A percentile compares a stretch with the other conserved stretches of the same genome.
phyloP scores from a whole-genome alignment of 2,329 filamentous ascomycete genomes.

The Xylariaceae sp. region DNA sequence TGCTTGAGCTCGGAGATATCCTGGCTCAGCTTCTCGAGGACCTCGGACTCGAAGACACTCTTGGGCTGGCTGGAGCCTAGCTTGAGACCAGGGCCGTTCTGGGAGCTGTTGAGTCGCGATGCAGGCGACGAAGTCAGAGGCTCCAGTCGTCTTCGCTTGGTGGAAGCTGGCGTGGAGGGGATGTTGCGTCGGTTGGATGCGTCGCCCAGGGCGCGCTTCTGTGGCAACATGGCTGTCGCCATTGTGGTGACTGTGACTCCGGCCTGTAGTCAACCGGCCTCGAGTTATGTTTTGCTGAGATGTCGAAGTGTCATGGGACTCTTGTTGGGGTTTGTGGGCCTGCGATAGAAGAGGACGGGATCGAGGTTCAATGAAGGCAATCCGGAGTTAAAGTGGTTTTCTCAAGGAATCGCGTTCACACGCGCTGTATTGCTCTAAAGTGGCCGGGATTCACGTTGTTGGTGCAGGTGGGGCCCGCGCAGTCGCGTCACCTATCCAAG shows the following conservation, averaged over 20 bases:
- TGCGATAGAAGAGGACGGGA: no score
- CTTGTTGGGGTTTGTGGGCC: background rate
- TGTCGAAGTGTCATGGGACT: background rate
- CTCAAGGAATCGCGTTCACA: conserved; percentile 23
- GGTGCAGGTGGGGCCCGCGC: conserved; percentile 19
- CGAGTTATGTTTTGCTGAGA: background rate
- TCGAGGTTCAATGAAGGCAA: no score
- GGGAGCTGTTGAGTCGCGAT: conserved; percentile 60
- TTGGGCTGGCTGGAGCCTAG: conserved; percentile 75
- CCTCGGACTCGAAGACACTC: conserved; percentile 89
- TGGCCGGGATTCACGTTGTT: conserved; percentile 19
- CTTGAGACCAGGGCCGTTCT: conserved; percentile 60
- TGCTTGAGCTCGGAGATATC: conserved; percentile 84
- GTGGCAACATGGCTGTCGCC: conserved; percentile 54
- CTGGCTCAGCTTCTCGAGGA: conserved; percentile 93
- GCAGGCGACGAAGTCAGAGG: conserved; percentile 53
- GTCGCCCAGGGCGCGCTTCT: conserved; percentile 73
- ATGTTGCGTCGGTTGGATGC: conserved; percentile 64
- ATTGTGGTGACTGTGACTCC: conserved; percentile 35
- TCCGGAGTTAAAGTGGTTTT: conserved; percentile 20
- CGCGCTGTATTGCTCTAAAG: conserved; percentile 12
- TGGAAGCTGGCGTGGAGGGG: conserved; percentile 51
- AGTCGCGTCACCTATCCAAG: conserved; percentile 9
- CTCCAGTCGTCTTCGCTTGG: conserved; percentile 85
- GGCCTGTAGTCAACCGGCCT: background rate